phyloP scores from a whole-genome alignment of 129 eudicot species.

The Flaveria sonorensis region DNA sequence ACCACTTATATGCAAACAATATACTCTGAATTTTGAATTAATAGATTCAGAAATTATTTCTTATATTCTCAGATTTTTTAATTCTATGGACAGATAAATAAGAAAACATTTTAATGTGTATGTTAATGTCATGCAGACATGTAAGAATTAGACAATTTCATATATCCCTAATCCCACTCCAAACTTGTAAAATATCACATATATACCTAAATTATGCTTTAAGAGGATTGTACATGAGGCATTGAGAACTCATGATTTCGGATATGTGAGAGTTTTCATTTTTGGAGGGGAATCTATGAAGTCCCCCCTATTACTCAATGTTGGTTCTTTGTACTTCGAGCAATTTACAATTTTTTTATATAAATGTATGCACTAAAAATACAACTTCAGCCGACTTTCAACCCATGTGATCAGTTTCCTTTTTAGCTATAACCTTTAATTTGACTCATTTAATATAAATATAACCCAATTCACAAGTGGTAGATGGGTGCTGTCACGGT shows the following conservation, averaged over 20 bases:
- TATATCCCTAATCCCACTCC: background rate
- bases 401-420: background rate
- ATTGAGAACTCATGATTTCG: background rate
- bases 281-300: background rate
- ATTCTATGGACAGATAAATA: background rate
- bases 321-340: background rate
- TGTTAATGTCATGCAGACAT: background rate
- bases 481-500: background rate
- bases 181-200: background rate
- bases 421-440: background rate
- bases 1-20: background rate
- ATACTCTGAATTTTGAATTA: background rate
- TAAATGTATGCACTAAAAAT: background rate
- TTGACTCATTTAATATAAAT: background rate
- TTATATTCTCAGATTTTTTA: background rate
- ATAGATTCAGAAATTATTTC: background rate
- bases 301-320: background rate
- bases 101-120: background rate
- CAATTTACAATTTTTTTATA: background rate
- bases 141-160: background rate
- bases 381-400: background rate
- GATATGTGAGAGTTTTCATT: background rate
- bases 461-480: background rate
- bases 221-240: background rate
- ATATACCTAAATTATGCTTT: too few relatives aligned